Evolutionary conservation across 1,284 basidiomycete genomes (phyloP), one percentile per base, ranked within the genome.

Genomic region (Microbotryum intermedium): DNA sequence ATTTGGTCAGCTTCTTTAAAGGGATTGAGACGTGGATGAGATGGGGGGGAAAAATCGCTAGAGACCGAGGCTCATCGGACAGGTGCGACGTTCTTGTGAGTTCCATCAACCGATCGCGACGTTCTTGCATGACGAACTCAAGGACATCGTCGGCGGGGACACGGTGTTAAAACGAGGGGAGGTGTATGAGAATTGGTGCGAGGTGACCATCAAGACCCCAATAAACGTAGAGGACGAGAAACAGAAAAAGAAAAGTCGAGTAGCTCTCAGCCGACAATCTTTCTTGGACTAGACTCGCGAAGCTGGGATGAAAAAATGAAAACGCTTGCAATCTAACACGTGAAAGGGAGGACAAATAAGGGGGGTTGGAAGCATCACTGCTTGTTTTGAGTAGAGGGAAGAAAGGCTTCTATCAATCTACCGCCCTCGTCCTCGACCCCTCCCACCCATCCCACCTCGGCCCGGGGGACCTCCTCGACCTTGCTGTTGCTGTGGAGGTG

Each of bases 71-170:
- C 6, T 21, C 18, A 21, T 10, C 26, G 30, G 25, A 6, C 53
- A 59, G 59, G 61, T 16, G 60, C 58, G 21, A 48, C 64, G 1
- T 68, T 68, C 30, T 52, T 68, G 25, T n/a, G 67, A 68, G 47
- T 68, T 68, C 42, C 67, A 68, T 4, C 53, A 59, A 10, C 64
- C 65, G 0, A 56, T 68, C 4, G 67, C 60, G n/a, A 57, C 67
- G 18, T 39, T 60, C 2, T 3, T 49, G 8, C 65, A 66, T 16
- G 42, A 54, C 9, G 53, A 53, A 6, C 29, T 50, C 4, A 34
- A 18, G 5, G n/a, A 13, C 0, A 52, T 26, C 20, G 29, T 56
- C 13, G 54, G 26, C 1, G 59, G 59, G 11, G 60, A 64, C 48
- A 67, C 56, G 39, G 45, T 68, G 7, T 26, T 68, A 18, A 34